Conservation (phyloP, 2,329 filamentous ascomycete species). For the Aspergillus novoparasiticus region DNA sequence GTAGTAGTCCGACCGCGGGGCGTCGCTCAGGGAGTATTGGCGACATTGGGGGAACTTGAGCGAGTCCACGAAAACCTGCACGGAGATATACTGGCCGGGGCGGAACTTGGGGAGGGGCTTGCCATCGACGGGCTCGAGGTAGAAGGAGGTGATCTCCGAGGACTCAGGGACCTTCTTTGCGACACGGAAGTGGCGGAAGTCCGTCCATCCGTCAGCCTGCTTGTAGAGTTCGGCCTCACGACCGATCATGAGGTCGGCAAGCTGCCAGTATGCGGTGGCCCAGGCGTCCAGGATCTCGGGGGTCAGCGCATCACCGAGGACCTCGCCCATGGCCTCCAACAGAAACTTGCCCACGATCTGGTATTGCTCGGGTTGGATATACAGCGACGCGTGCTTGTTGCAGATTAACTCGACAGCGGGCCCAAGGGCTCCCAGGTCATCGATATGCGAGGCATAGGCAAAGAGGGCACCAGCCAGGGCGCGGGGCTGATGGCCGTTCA, state of each 20-base stretch:
- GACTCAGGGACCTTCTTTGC: conserved; percentile 66
- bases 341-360: conserved; percentile 70
- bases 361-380: conserved; percentile 70
- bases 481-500: conserved; percentile 67
- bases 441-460: conserved; percentile 72
- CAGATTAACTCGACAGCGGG: conserved; percentile 68
- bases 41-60: conserved; percentile 66
- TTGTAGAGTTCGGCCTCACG: conserved; percentile 67
- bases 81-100: conserved; percentile 73
- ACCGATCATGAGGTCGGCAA: conserved; percentile 71
- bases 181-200: conserved; percentile 70
- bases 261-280: conserved; percentile 71
- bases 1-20: conserved; percentile 63
- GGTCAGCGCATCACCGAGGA: conserved; percentile 70
- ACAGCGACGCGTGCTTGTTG: conserved; percentile 73
- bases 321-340: conserved; percentile 65
- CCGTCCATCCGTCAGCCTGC: conserved; percentile 63
- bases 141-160: conserved; percentile 70
- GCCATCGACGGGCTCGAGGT: conserved; percentile 65
- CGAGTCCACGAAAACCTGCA: conserved; percentile 60
- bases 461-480: conserved; percentile 71
- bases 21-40: conserved; percentile 73
- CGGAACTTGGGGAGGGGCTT: conserved; percentile 63
- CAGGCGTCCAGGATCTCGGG: conserved; percentile 67
- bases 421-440: conserved; percentile 63